Evolutionary conservation across 179 eudicot genomes (phyloP).

Genomic region (Heliamphora pulchella): DNA sequence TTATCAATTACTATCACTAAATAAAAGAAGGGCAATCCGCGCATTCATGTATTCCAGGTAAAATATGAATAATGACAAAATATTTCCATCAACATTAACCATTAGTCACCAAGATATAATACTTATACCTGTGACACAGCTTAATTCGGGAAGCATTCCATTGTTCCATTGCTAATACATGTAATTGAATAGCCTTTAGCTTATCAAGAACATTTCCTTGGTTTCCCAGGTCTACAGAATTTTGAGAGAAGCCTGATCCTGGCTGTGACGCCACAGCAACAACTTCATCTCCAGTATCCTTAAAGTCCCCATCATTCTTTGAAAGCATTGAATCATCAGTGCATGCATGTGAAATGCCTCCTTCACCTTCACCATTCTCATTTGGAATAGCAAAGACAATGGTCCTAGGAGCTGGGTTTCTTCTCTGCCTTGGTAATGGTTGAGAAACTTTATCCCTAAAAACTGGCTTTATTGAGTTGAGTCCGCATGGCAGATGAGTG

Average conservation of each 20-base stretch:
- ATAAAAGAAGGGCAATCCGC: too few relatives aligned
- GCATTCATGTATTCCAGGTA: not conserved
- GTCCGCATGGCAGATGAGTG: constrained; percentile 10
- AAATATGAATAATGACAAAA: not conserved
- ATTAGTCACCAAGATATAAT: not conserved
- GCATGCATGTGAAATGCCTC: constrained; percentile 14
- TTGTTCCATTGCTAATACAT: constrained; percentile 43
- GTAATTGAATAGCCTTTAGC: constrained; percentile 41
- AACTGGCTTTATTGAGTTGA: constrained; percentile 10
- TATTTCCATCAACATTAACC: not conserved
- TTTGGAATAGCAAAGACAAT: constrained; percentile 19
- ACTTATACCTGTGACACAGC: constrained; percentile 30
- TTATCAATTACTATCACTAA: not conserved
- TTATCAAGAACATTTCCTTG: constrained; percentile 36
- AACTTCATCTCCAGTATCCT: constrained; percentile 7
- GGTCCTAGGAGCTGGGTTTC: constrained; percentile 13
- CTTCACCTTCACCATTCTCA: constrained; percentile 19
- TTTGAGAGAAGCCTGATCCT: constrained; percentile 5
- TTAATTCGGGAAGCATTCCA: constrained; percentile 43
- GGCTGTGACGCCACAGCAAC: constrained; percentile 9
- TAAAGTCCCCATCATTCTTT: constrained; percentile 9
- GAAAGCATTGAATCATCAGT: constrained; percentile 18
- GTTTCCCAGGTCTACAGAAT: constrained; percentile 9
- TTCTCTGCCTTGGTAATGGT: constrained; percentile 5
- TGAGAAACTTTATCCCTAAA: constrained; percentile 7